Conservation (phyloP, 2,329 filamentous ascomycete genomes). For the Botrytis fragariae region DNA sequence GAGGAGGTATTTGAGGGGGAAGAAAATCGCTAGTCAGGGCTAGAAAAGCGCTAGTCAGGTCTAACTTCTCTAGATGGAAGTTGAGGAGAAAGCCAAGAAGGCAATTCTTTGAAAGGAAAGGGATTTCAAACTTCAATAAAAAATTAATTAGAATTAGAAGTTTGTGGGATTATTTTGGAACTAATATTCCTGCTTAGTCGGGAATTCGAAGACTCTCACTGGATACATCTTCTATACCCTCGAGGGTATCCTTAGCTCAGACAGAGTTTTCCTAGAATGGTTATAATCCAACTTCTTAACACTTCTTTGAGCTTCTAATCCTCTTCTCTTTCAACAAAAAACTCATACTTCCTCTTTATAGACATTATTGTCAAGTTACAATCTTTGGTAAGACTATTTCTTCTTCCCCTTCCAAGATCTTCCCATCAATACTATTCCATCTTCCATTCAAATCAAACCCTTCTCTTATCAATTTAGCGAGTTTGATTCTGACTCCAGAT, state of each 20-base stretch:
- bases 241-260: conserved; percentile 3
- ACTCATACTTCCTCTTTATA: not conserved
- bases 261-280: not conserved
- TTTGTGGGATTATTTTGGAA: not conserved
- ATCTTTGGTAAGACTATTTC: not conserved
- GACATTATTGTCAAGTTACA: not conserved
- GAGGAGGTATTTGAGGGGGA: not conserved
- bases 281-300: not conserved
- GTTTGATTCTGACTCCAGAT: not conserved
- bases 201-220: not conserved
- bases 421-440: not conserved
- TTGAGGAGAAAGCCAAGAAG: not conserved
- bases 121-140: not conserved
- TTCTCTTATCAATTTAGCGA: not conserved
- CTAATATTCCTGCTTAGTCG: not conserved
- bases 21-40: not conserved
- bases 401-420: not conserved
- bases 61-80: too few relatives aligned
- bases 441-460: not conserved
- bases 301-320: not conserved
- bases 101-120: not conserved
- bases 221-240: not conserved
- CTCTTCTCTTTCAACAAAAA: not conserved
- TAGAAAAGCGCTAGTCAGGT: not conserved
- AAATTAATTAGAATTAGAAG: not conserved